These are phyloP conservation scores for Blastobotrys arbuscula DNA, from an alignment of 1,139 yeast genomes.

Conservation along the genomic window DNA sequence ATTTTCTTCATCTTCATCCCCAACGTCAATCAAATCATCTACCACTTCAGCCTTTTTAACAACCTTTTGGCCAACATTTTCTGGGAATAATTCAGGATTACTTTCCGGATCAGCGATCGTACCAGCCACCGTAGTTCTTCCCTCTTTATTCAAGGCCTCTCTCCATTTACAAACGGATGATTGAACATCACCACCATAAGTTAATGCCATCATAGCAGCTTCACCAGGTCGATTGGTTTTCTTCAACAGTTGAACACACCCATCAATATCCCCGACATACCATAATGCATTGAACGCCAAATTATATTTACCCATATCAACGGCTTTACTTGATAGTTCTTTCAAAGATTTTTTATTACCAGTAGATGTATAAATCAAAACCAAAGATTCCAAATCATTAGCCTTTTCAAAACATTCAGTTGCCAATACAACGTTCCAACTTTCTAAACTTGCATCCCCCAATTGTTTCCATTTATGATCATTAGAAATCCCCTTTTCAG, in stretches of 20 bases:
- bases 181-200: conserved; percentile 56
- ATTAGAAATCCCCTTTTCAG: conserved; percentile 44
- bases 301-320: conserved; percentile 69
- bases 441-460: conserved; percentile 77
- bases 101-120: conserved; percentile 28
- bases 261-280: conserved; percentile 67
- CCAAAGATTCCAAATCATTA: conserved; percentile 72
- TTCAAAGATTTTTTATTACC: conserved; percentile 59
- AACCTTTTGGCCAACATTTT: conserved; percentile 27
- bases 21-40: conserved; percentile 26
- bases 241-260: conserved; percentile 61
- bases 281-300: conserved; percentile 91
- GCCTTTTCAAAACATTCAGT: conserved; percentile 76
- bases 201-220: conserved; percentile 74
- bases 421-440: conserved; percentile 80
- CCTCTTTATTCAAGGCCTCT: conserved; percentile 43
- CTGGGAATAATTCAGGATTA: conserved; percentile 31
- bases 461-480: conserved; percentile 83
- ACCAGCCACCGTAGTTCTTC: conserved; percentile 55
- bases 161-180: conserved; percentile 64
- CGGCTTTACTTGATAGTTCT: conserved; percentile 56
- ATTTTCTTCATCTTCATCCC: conserved; percentile 18
- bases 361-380: conserved; percentile 77
- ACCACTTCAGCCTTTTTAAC: conserved; percentile 25
- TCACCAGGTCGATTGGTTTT: conserved; percentile 72